Base-by-base conservation (phyloP, 2,329 filamentous ascomycete genomes). In the Talaromyces sp. region DNA sequence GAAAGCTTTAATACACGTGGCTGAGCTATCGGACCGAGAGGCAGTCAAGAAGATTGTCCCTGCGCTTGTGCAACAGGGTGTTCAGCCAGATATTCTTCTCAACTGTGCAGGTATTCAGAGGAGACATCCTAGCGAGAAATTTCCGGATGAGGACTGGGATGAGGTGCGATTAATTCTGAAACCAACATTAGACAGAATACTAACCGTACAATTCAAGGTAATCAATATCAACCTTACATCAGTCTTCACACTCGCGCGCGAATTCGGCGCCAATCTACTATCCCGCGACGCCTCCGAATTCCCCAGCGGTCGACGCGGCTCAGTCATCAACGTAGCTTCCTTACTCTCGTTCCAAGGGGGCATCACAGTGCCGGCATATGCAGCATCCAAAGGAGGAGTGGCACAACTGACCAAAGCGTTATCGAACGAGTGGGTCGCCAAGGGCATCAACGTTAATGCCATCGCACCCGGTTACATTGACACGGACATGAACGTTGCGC, bases 401-500 rank as follows among this genome's bases (percentile, higher is more conserved):
- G 89, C 87, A 5, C 92, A 96, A 80, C 78, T 96, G 66, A 96
- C 92, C 61, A 96, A 95, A 80, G 89, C 89, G 29, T 83, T 97
- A 65, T 88, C 89, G 56, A 97, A 97, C 75, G 91, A 96, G 80
- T 97, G 93, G 93, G 87, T 89, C 0, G 77, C 82, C n/a, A 85
- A 88, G 72, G 92, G 92, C 1, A 85, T 97, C 68, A 91, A 86
- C 0, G 92, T 97, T 47, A 97, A 97, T 76, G 91, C 90, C 7
- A 91, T 97, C 73, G 92, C 93, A 1, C 93, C 93, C 0, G 93
- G 93, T 0, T 97, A 97, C 77, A 91, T 96, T 71, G 91, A 86
- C 59, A 97, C 93, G n/a, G 93, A 97, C 67, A 97, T 97, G 93
- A 97, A 97, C 76, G 85, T 84, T 69, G 93, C 92, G 2, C 78